Evolutionary conservation across 352 stramenopile genomes (phyloP), one percentile per base, ranked within the genome.

Genomic region (Ophiocytium majus): DNA sequence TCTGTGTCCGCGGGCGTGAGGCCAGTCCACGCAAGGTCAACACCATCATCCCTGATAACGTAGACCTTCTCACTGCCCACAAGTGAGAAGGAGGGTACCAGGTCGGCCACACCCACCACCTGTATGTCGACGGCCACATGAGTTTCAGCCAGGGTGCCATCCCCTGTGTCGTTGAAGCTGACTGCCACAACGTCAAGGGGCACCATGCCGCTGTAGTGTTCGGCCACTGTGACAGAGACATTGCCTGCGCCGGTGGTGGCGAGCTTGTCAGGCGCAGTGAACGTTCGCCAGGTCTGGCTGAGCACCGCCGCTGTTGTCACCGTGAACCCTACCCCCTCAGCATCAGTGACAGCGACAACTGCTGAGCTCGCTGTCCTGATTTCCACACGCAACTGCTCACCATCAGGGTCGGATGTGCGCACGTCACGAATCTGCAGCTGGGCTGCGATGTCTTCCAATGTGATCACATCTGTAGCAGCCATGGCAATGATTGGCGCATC

Each of bases 41-140:
- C 33, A 14, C 28, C 28, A 1, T 33, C 64, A 17, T 19, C 19
- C 28, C 64, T 33, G 64, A 19, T 36, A 1, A 36, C 64, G 17
- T 76, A 76, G 5, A 76, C 19, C 5, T 14, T 5, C 28, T 76
- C 5, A 76, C 5, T 19, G 17, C 28, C 64, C 5, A 76, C 64
- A 57, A 57, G 43, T 5, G 5, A 19, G 28, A 76, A 76, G 64
- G 5, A 14, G 28, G 64, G 64, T 14, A 57, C 14, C 64, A 17
- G 28, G 19, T 76, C 64, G 64, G 64, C 64, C 5, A 76, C 64
- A 17, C 28, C 28, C 64, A 36, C 64, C 64, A 76, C 64, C 64
- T 19, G 64, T 10, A 76, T 5, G 5, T 33, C 33, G 5, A 5
- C 5, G 5, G 10, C 64, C 5, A 76, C 5, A 33, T 76, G 28